Evolutionary conservation across 495 filamentous ascomycete species (phyloP), one percentile per base, ranked within the genome.

Genomic region (Cryomyces minteri): DNA sequence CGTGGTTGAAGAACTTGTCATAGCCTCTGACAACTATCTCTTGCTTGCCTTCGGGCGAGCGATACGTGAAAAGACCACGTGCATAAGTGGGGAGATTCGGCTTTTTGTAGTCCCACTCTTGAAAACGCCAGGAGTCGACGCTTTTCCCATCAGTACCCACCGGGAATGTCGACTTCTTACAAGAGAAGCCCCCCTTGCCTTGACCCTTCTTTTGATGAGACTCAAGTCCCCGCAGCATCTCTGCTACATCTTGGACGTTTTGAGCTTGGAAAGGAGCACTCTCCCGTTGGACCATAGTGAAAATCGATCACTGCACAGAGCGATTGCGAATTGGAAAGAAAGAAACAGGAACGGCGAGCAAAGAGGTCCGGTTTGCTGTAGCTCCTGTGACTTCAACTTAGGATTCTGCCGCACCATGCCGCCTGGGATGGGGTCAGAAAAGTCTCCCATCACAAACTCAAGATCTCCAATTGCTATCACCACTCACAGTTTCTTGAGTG

Each of bases 1-100:
- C 72, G 30, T 82, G 68, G 55, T 98, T 98, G 76, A 96, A 96
- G 68, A 98, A 98, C 64, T 98, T 98, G 67, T 98, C 92, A 62
- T 98, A 98, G 32, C 90, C 90, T 46, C 90, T 74, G 32, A 77
- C 73, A 3, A 70, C 79, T 45, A 98, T 95, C 60, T 94, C 84
- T 11, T 73, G 67, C 3, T 67, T 65, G 5, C 77, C 76, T 18
- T 76, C 65, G 41, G 67, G 62, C 39, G 68, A 73, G 48, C 60
- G 69, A 39, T 76, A 78, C 14, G 88, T 98, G 61, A 98, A 98
- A 1, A 98, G 71, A 18, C 92, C 92, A 14, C 90, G 77, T 12
- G 90, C 85, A 57, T 94, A 92, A 5, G 80, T 92, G 4, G 90
- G 90, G 5, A 98, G 73, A 45, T 83, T 68, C 7, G 57, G 52